Conservation (phyloP, 2,329 filamentous ascomycete species). For the Epichloe coenophiala region DNA sequence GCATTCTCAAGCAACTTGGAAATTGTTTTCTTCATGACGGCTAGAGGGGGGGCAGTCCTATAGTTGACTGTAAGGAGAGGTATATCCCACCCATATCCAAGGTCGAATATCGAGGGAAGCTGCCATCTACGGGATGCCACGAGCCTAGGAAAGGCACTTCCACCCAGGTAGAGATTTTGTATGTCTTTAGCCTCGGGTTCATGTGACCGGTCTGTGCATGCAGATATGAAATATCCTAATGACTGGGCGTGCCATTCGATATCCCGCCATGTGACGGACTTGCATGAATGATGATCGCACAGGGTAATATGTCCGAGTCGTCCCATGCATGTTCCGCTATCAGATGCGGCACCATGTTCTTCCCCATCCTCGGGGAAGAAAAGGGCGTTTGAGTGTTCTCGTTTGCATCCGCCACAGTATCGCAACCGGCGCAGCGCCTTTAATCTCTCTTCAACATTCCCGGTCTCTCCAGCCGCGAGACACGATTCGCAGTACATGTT, state of each 20-base stretch:
- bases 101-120: neutral
- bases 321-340: neutral
- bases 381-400: neutral
- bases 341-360: neutral
- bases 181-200: neutral
- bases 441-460: neutral
- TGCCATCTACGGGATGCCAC: neutral
- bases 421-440: neutral
- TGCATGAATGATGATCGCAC: constrained; percentile 1
- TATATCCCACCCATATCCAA: neutral
- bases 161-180: neutral
- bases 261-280: neutral
- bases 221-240: neutral
- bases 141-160: neutral
- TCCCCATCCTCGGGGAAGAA: neutral
- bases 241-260: neutral
- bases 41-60: neutral
- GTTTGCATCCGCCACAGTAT: neutral
- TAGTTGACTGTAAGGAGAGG: neutral
- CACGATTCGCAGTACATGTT: neutral
- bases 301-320: neutral
- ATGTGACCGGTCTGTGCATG: neutral
- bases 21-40: neutral
- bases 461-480: neutral
- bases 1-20: neutral